Evolutionary conservation across 768 basidiomycete species (phyloP).

Genomic region (Suillus plorans): DNA sequence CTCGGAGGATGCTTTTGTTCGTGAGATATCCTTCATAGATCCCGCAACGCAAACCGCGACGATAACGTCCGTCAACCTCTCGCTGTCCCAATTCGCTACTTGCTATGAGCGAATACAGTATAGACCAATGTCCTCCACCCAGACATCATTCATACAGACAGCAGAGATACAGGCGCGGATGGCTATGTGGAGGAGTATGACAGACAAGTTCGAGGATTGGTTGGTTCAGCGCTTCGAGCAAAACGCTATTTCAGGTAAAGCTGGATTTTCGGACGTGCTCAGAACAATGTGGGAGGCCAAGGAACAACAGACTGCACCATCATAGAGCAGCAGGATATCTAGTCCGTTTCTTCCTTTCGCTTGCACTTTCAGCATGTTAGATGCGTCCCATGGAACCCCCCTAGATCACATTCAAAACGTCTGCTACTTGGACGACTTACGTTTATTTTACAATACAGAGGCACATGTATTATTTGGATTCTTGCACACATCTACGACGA

Average conservation of each 20-base stretch:
- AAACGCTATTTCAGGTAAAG: slow-evolving; percentile 87
- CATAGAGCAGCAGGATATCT: slow-evolving; percentile 19
- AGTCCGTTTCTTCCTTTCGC: slow-evolving; percentile 11
- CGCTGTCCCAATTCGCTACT: slow-evolving; percentile 90
- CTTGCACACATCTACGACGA: neutral
- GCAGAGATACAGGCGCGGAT: slow-evolving; percentile 87
- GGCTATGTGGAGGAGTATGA: slow-evolving; percentile 77
- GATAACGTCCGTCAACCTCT: slow-evolving; percentile 91
- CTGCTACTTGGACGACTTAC: slow-evolving; percentile 18
- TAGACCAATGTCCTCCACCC: slow-evolving; percentile 58
- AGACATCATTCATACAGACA: slow-evolving; percentile 83
- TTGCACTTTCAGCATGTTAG: slow-evolving; percentile 18
- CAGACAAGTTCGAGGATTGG: slow-evolving; percentile 83
- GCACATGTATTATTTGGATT: slow-evolving; percentile 18
- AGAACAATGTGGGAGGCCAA: slow-evolving; percentile 75
- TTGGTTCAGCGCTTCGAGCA: slow-evolving; percentile 87
- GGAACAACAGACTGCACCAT: slow-evolving; percentile 42
- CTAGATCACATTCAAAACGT: slow-evolving; percentile 26
- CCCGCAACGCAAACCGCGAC: slow-evolving; percentile 77
- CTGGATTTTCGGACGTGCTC: slow-evolving; percentile 88
- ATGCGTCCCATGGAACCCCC: slow-evolving; percentile 11
- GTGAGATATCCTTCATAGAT: slow-evolving; percentile 93
- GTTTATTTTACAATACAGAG: slow-evolving; percentile 29
- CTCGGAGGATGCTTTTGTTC: slow-evolving; percentile 91
- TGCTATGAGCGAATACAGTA: slow-evolving; percentile 92